Conservation (phyloP, 805 yeast genomes). For the Cyberlindnera americana region DNA sequence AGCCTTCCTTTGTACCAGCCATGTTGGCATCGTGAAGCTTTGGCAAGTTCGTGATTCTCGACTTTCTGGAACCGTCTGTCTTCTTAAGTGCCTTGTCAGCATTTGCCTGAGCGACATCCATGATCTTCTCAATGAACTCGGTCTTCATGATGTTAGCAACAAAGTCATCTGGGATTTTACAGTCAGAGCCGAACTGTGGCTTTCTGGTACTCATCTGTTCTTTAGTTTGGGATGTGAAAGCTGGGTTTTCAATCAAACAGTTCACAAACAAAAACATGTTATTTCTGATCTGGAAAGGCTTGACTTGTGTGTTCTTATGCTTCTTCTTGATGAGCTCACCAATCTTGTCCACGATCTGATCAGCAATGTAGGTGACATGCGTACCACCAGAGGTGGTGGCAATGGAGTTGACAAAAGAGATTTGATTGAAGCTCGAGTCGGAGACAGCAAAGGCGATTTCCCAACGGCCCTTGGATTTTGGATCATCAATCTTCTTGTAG, state of each 20-base stretch:
- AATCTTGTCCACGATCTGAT: constrained; percentile 76
- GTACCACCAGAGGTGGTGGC: constrained; percentile 98
- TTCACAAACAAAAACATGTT: constrained; percentile 89
- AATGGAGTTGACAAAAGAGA: constrained; percentile 94
- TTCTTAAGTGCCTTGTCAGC: constrained; percentile 85
- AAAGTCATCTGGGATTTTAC: constrained; percentile 72
- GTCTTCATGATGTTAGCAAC: constrained; percentile 70
- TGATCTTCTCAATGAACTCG: constrained; percentile 62
- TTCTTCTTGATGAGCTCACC: constrained; percentile 70
- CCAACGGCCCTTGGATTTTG: constrained; percentile 57
- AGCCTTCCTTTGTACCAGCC: constrained; percentile 92
- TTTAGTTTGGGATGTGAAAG: constrained; percentile 96
- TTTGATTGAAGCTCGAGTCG: constrained; percentile 86
- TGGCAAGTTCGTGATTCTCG: constrained; percentile 81
- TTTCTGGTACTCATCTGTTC: constrained; percentile 91
- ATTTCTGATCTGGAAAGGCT: constrained; percentile 84
- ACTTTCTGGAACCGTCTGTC: constrained; percentile 82
- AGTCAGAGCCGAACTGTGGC: constrained; percentile 84
- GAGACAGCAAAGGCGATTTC: constrained; percentile 94
- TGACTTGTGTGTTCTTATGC: constrained; percentile 61
- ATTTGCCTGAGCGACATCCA: constrained; percentile 81
- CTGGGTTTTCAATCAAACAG: constrained; percentile 92
- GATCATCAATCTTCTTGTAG: constrained; percentile 71
- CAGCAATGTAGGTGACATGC: constrained; percentile 82
- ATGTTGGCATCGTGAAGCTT: constrained; percentile 93